Conservation (phyloP, 2,329 filamentous ascomycete genomes). For the Cercospora beticola region DNA sequence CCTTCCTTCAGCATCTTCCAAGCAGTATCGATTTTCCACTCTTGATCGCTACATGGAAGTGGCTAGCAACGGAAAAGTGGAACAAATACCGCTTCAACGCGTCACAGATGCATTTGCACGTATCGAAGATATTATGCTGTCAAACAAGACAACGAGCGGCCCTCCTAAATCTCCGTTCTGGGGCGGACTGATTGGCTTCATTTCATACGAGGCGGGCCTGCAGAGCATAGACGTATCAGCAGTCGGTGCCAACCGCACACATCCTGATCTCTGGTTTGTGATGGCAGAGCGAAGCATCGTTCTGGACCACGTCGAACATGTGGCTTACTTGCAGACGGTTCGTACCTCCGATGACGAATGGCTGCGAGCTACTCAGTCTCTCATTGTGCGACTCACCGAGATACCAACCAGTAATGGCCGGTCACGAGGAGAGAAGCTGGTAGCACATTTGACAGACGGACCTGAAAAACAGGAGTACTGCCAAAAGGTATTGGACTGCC, state of each 20-base stretch:
- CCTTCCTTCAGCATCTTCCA: conserved; percentile 50
- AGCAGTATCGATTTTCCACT: conserved; percentile 30
- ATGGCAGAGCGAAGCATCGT: conserved; percentile 78
- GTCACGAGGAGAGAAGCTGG: not conserved
- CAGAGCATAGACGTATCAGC: conserved; percentile 55
- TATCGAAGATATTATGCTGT: conserved; percentile 42
- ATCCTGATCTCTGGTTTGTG: conserved; percentile 71
- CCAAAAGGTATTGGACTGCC: conserved; percentile 65
- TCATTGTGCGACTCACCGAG: not conserved
- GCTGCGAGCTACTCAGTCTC: conserved; percentile 19
- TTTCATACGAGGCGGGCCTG: conserved; percentile 81
- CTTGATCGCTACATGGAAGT: conserved; percentile 19
- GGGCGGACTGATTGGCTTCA: conserved; percentile 80
- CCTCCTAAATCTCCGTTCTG: conserved; percentile 60
- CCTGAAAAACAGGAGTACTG: conserved; percentile 54
- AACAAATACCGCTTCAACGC: conserved; percentile 7
- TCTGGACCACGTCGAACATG: conserved; percentile 66
- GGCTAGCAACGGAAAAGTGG: conserved; percentile 10
- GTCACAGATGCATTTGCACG: conserved; percentile 43
- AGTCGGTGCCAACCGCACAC: conserved; percentile 40
- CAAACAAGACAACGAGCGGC: conserved; percentile 38
- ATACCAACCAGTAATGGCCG: not conserved
- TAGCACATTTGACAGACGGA: conserved; percentile 19
- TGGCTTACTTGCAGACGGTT: conserved; percentile 68
- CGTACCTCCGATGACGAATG: conserved; percentile 43